Percentiles rank a stretch among this genome's conserved stretches.
Evolutionary conservation across 108 stramenopile genomes (phyloP).

Genomic region (Cyclostephanos tholiformis): DNA sequence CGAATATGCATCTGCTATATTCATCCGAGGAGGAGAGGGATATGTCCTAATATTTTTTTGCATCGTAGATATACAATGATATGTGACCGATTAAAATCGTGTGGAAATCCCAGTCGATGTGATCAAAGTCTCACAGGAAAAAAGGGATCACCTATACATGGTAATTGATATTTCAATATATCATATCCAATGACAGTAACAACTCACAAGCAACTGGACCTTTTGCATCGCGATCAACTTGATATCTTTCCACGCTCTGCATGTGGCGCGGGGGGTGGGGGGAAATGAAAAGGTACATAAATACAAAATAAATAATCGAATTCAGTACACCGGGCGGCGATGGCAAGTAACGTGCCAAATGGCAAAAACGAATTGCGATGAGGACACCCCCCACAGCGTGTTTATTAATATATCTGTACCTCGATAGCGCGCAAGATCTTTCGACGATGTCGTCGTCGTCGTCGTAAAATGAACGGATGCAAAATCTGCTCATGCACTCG

Average conservation of each 20-base stretch:
- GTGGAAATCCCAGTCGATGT: neutral
- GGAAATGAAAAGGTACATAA: conserved; percentile 4
- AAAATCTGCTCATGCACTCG: conserved; percentile 38
- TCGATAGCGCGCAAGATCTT: neutral
- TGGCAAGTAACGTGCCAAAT: no score
- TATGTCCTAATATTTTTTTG: conserved; percentile 21
- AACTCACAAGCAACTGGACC: conserved; percentile 36
- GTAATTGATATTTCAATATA: neutral
- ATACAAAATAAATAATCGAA: no score
- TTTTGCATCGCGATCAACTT: conserved; percentile 36
- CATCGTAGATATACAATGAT: neutral
- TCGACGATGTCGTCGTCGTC: neutral
- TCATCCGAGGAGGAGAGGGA: conserved; percentile 25
- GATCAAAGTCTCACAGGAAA: neutral
- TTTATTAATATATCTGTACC: neutral
- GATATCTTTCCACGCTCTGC: conserved; percentile 37
- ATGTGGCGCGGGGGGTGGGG: neutral
- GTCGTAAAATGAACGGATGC: conserved; percentile 43
- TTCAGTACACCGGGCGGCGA: no score
- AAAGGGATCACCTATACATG: neutral
- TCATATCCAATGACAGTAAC: no score
- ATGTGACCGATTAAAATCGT: neutral
- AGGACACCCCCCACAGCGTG: neutral
- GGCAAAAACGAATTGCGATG: neutral
- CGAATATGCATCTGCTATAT: conserved; percentile 31